Evolutionary conservation across 306 rosid species (phyloP).

Genomic region (Gynostemma pentaphyllum): DNA sequence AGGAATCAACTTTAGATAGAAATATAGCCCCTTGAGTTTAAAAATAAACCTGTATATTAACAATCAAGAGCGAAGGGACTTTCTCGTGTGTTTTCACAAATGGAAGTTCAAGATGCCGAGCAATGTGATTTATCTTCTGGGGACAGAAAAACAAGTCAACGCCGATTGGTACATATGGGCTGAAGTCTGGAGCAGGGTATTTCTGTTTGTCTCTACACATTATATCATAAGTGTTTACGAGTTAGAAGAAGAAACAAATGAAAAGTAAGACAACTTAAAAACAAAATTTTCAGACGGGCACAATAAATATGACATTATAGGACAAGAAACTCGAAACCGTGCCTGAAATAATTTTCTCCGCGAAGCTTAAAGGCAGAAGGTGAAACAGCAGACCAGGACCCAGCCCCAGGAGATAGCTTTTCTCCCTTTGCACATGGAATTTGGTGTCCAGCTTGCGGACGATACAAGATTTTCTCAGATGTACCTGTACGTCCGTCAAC

Average conservation of each 20-base stretch:
- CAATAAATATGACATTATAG: not conserved
- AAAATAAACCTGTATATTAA: conserved; percentile 67
- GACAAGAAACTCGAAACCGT: conserved; percentile 19
- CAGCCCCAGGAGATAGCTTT: conserved; percentile 32
- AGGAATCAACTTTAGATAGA: not conserved
- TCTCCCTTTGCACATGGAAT: conserved; percentile 42
- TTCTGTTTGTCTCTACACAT: conserved; percentile 62
- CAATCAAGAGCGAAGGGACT: conserved; percentile 66
- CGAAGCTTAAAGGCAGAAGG: conserved; percentile 81
- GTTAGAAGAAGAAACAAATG: not conserved
- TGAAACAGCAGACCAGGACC: conserved; percentile 58
- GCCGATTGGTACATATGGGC: conserved; percentile 80
- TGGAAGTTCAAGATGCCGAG: conserved; percentile 85
- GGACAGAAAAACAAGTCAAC: conserved; percentile 62
- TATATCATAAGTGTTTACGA: conserved; percentile 8
- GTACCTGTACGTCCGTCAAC: conserved; percentile 36
- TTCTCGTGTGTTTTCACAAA: conserved; percentile 30
- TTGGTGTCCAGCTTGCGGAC: conserved; percentile 48
- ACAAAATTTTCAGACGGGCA: not conserved
- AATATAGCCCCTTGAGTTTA: not conserved
- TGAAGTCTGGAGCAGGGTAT: conserved; percentile 41
- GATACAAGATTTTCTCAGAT: conserved; percentile 49
- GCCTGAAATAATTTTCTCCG: conserved; percentile 65
- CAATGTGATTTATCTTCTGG: conserved; percentile 66
- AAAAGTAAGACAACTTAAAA: not conserved